Percentiles rank a stretch among this genome's conserved stretches.
Evolutionary conservation across 495 filamentous ascomycete species (phyloP).

Genomic region (Aspergillus avenaceus): DNA sequence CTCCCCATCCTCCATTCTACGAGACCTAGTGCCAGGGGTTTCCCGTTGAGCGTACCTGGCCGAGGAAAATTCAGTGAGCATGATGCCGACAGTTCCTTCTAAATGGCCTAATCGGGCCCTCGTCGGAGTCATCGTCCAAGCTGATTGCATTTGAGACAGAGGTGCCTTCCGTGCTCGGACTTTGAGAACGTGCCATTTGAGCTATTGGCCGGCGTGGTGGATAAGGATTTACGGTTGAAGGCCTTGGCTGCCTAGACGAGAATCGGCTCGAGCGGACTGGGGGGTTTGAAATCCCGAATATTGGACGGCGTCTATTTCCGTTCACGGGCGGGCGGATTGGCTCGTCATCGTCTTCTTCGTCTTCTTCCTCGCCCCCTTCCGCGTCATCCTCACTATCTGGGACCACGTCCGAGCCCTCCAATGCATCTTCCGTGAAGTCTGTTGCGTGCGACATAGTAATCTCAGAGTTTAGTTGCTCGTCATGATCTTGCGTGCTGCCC

Average conservation of each 20-base stretch:
- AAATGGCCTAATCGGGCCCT: conserved; percentile 27
- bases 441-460: conserved; percentile 8
- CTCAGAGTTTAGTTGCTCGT: conserved; percentile 8
- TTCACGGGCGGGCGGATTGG: conserved; percentile 20
- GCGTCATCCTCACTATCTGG: conserved; percentile 4
- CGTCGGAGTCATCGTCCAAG: conserved; percentile 31
- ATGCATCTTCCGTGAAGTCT: not conserved
- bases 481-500: conserved; percentile 6
- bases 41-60: not conserved
- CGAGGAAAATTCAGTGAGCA: not conserved
- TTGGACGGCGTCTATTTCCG: conserved; percentile 13
- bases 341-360: conserved; percentile 24
- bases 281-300: conserved; percentile 11
- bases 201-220: not conserved
- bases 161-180: conserved; percentile 8
- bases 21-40: too few relatives aligned
- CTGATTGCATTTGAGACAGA: conserved; percentile 20
- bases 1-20: too few relatives aligned
- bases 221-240: not conserved
- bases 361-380: conserved; percentile 13
- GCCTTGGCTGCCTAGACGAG: not conserved
- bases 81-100: conserved; percentile 13
- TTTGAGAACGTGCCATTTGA: not conserved
- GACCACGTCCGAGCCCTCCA: not conserved
- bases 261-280: conserved; percentile 3